A percentile compares a stretch with the other conserved stretches of the same genome.
These are phyloP conservation scores for Nowakowskiella sp. DNA, from an alignment of 192 early-diverging fungal genomes.

Conservation along the genomic window DNA sequence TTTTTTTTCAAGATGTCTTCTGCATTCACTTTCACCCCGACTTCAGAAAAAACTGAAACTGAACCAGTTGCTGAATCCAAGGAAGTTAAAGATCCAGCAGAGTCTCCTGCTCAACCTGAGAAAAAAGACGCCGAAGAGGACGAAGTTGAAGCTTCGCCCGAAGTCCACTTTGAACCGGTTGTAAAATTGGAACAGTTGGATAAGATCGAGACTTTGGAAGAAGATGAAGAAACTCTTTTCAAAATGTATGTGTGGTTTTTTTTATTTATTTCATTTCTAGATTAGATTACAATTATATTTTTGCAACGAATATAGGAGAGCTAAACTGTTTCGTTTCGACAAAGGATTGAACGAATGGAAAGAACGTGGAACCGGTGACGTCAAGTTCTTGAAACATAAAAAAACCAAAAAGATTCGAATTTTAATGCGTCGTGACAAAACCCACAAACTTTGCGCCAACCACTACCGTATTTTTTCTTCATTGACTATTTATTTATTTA, in stretches of 20 bases:
- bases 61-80: too few species aligned
- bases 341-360: constrained; percentile 92
- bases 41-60: too few species aligned
- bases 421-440: constrained; percentile 99
- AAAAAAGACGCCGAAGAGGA: constrained; percentile 44
- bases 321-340: constrained; percentile 97
- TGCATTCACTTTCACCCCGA: too few species aligned
- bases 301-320: too few species aligned
- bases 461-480: constrained; percentile 58
- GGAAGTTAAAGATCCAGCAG: too few species aligned
- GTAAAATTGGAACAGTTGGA: constrained; percentile 84
- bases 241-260: constrained; percentile 61
- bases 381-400: constrained; percentile 94
- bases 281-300: constrained; percentile 12
- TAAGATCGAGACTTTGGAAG: constrained; percentile 90
- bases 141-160: constrained; percentile 70
- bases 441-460: constrained; percentile 98
- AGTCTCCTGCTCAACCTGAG: neutral
- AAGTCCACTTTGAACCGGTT: constrained; percentile 94
- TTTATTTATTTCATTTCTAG: constrained; percentile 3
- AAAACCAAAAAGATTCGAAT: constrained; percentile 79
- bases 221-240: constrained; percentile 87
- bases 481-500: neutral
- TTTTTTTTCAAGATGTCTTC: too few species aligned
- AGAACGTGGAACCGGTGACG: constrained; percentile 97